These are phyloP conservation scores for Clitopilus hobsonii DNA, from an alignment of 768 basidiomycete species.

Conservation along the genomic window DNA sequence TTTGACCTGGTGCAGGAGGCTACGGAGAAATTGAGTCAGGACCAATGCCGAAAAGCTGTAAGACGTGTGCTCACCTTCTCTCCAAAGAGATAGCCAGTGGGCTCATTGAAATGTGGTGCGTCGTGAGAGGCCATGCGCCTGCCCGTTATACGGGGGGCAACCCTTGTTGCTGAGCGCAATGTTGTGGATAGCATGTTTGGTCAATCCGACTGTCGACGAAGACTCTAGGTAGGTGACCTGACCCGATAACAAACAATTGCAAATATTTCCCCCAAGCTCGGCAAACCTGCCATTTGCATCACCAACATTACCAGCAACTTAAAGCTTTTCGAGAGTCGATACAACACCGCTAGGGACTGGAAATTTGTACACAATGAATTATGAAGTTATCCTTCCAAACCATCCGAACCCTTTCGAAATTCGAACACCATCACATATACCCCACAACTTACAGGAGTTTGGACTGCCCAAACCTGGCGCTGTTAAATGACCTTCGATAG, in stretches of 20 bases:
- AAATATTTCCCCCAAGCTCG: neutral
- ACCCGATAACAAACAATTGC: conserved; percentile 11
- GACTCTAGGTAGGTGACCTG: conserved; percentile 3
- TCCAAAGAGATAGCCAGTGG: conserved; percentile 81
- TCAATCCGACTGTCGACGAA: neutral
- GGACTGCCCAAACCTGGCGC: no score
- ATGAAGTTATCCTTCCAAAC: no score
- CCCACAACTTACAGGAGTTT: no score
- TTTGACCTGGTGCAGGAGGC: conserved; percentile 78
- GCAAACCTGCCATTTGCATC: neutral
- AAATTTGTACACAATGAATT: no score
- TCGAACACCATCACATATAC: no score
- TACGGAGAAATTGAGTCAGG: conserved; percentile 20
- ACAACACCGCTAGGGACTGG: no score
- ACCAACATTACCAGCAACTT: neutral
- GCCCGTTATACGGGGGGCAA: conserved; percentile 28
- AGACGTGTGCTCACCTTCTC: conserved; percentile 62
- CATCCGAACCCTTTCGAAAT: no score
- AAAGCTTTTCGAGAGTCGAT: no score
- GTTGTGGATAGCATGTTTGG: conserved; percentile 40
- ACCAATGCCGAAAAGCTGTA: neutral
- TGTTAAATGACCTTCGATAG: conserved; percentile 27
- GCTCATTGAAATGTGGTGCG: conserved; percentile 84
- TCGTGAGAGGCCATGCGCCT: conserved; percentile 68
- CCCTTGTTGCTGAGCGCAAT: conserved; percentile 43